These are phyloP conservation scores for Tephrocybe rancida DNA, from an alignment of 768 basidiomycete genomes.

Conservation along the genomic window DNA sequence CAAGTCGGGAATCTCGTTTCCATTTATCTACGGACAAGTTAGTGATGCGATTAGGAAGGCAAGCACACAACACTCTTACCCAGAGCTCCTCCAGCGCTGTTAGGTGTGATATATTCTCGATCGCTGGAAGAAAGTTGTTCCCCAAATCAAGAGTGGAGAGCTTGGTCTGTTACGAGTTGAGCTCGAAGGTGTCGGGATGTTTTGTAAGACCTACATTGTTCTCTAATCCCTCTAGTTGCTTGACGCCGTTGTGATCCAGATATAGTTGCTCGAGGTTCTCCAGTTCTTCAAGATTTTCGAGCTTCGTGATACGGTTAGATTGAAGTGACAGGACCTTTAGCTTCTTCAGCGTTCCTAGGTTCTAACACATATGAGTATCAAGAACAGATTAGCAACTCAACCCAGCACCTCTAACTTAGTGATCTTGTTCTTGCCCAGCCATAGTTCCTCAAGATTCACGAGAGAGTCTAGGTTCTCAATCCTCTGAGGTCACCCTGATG, in stretches of 20 bases:
- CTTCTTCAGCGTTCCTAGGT: conserved; percentile 66
- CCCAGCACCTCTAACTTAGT: conserved; percentile 73
- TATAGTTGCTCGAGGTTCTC: conserved; percentile 86
- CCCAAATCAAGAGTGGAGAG: conserved; percentile 88
- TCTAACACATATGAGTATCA: conserved; percentile 42
- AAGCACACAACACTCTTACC: conserved; percentile 56
- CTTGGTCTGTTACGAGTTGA: conserved; percentile 43
- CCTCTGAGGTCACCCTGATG: conserved; percentile 55
- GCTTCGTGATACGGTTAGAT: conserved; percentile 89
- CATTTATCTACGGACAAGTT: conserved; percentile 62
- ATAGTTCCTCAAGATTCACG: conserved; percentile 86
- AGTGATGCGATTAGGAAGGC: neutral
- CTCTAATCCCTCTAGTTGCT: conserved; percentile 81
- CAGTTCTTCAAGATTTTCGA: conserved; percentile 80
- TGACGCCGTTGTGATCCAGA: conserved; percentile 91
- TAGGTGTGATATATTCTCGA: conserved; percentile 86
- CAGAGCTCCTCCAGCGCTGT: conserved; percentile 87
- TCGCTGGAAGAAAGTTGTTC: conserved; percentile 75
- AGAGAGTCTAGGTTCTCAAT: conserved; percentile 86
- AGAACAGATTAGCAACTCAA: neutral
- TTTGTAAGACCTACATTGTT: conserved; percentile 61
- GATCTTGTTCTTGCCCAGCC: conserved; percentile 99
- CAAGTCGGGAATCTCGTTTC: conserved; percentile 81
- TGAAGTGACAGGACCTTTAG: conserved; percentile 89
- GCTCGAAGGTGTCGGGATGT: neutral